These are phyloP conservation scores for Rhynchosporium graminicola DNA, from an alignment of 2,329 filamentous ascomycete species.

Conservation along the genomic window DNA sequence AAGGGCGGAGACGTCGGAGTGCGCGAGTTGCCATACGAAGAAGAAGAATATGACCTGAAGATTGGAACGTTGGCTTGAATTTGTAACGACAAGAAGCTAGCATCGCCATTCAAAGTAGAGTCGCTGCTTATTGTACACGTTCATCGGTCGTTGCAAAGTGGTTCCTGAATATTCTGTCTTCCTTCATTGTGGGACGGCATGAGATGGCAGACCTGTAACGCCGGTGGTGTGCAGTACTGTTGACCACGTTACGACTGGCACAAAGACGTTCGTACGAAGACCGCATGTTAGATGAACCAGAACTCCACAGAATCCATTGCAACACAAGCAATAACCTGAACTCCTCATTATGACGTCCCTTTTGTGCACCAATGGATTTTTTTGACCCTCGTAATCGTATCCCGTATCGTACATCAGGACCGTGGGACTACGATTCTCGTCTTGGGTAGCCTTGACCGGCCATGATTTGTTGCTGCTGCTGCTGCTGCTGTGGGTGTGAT, in stretches of 20 bases:
- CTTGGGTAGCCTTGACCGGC: slow-evolving; percentile 21
- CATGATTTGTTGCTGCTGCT: slow-evolving; percentile 19
- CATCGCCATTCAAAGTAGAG: too few relatives aligned
- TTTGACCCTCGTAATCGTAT: slow-evolving; percentile 13
- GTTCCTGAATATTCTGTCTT: too few relatives aligned
- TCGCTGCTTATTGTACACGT: too few relatives aligned
- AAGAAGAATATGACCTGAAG: too few relatives aligned
- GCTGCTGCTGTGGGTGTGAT: slow-evolving; percentile 19
- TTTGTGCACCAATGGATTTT: slow-evolving; percentile 20
- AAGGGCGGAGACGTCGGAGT: too few relatives aligned
- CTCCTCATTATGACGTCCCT: slow-evolving; percentile 17
- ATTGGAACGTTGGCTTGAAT: too few relatives aligned
- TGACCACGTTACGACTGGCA: not conserved
- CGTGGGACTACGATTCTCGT: slow-evolving; percentile 19
- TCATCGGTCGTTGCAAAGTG: too few relatives aligned
- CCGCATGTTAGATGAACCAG: not conserved
- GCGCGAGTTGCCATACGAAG: too few relatives aligned
- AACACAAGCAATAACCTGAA: slow-evolving; percentile 7
- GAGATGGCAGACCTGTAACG: slow-evolving; percentile 11
- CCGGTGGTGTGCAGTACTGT: slow-evolving; percentile 3
- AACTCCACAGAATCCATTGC: slow-evolving; percentile 15
- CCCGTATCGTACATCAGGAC: slow-evolving; percentile 20
- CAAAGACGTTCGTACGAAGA: not conserved
- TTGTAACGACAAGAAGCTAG: too few relatives aligned
- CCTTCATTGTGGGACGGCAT: not conserved